These are phyloP conservation scores for Fusarium succisae DNA, from an alignment of 2,329 filamentous ascomycete species.

Conservation along the genomic window DNA sequence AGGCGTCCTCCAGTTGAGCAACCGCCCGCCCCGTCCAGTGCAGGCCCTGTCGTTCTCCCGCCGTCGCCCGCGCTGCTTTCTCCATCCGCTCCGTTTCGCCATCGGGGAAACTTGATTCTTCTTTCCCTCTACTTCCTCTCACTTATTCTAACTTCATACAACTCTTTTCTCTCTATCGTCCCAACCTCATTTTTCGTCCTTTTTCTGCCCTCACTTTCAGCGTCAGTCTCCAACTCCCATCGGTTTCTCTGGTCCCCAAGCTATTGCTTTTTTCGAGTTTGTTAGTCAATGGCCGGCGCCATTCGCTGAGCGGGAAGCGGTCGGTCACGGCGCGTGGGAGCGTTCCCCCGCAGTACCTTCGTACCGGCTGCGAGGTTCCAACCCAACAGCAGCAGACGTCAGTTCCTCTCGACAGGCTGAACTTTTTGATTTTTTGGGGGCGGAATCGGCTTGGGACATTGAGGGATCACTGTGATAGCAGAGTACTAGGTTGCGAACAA, in stretches of 20 bases:
- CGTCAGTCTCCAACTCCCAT: slow-evolving; percentile 9
- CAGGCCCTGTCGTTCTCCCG: slow-evolving; percentile 20
- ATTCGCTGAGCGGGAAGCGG: slow-evolving; percentile 63
- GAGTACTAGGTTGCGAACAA: slow-evolving; percentile 6
- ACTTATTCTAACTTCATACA: slow-evolving; percentile 21
- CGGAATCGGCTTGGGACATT: slow-evolving; percentile 15
- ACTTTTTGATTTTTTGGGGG: slow-evolving; percentile 18
- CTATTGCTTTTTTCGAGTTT: slow-evolving; percentile 24
- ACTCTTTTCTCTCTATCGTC: slow-evolving; percentile 4
- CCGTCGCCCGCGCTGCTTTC: slow-evolving; percentile 21
- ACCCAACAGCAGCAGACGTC: slow-evolving; percentile 36
- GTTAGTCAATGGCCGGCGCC: slow-evolving; percentile 65
- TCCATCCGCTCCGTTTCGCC: slow-evolving; percentile 32
- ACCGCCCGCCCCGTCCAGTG: slow-evolving; percentile 2
- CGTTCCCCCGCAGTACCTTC: slow-evolving; percentile 67
- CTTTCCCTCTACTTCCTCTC: slow-evolving; percentile 26
- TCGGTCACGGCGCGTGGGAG: slow-evolving; percentile 68
- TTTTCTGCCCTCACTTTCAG: slow-evolving; percentile 12
- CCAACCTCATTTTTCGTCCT: slow-evolving; percentile 1
- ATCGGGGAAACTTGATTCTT: slow-evolving; percentile 39
- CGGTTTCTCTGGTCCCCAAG: slow-evolving; percentile 20
- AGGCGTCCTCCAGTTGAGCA: slow-evolving; percentile 10
- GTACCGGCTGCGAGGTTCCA: slow-evolving; percentile 46
- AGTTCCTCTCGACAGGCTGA: slow-evolving; percentile 7
- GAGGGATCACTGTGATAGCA: slow-evolving; percentile 6